Conservation (phyloP, 1,284 basidiomycete species). For the Microbotryum scabiosae region DNA sequence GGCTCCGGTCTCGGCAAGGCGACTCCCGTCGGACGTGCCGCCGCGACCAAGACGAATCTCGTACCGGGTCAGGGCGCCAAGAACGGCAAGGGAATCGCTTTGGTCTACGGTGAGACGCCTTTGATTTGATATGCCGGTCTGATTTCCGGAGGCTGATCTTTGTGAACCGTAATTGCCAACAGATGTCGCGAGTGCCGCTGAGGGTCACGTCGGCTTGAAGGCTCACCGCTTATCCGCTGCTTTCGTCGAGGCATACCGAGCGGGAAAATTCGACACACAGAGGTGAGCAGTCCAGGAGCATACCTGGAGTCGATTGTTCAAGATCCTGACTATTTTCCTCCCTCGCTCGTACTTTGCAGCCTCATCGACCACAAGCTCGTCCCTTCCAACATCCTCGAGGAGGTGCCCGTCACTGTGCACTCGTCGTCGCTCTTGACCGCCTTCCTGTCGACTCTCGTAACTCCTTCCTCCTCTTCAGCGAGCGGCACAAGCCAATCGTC, state of each 20-base stretch:
- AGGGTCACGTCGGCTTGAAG: constrained; percentile 81
- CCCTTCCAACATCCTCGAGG: constrained; percentile 79
- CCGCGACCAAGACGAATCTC: constrained; percentile 12
- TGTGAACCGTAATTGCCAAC: neutral
- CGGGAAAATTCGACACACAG: constrained; percentile 74
- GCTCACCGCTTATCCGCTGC: constrained; percentile 79
- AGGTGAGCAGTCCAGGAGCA: constrained; percentile 48
- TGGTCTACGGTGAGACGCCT: constrained; percentile 67
- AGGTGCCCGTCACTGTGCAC: constrained; percentile 81
- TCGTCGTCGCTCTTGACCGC: constrained; percentile 77
- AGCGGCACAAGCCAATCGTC: constrained; percentile 19
- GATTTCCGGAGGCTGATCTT: neutral
- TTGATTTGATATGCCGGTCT: too few relatives aligned
- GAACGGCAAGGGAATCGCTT: constrained; percentile 61
- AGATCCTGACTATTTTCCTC: neutral
- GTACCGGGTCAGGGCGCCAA: constrained; percentile 41
- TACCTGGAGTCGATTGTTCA: constrained; percentile 13
- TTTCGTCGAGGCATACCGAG: constrained; percentile 79
- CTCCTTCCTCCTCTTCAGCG: constrained; percentile 37
- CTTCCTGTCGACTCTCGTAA: constrained; percentile 66
- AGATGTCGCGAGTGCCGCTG: constrained; percentile 51
- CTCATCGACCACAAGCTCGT: constrained; percentile 78
- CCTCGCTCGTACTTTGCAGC: constrained; percentile 43
- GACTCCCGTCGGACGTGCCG: constrained; percentile 19
- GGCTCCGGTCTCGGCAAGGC: constrained; percentile 54